Evolutionary conservation across 1,139 yeast species (phyloP), one percentile per base, ranked within the genome.

Genomic region (Nematodospora anomalae): DNA sequence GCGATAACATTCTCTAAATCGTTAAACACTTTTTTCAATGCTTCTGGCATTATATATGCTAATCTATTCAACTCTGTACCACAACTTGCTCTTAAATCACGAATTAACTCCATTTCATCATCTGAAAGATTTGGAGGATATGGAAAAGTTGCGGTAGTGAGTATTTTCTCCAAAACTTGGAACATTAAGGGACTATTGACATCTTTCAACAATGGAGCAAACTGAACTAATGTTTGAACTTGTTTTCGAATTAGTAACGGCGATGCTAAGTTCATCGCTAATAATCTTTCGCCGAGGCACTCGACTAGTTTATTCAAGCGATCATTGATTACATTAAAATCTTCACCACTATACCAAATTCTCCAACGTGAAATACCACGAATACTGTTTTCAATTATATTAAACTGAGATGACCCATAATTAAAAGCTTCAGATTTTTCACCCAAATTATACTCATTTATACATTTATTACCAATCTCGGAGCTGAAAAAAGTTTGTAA

Each of bases 311-410:
- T 66, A 42, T 83, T 71, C 31, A 92, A 69, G 16, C 74, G 64
- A 32, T 67, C 74, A 41, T 80, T 73, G 26, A 77, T 75, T 12
- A 66, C 69, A 26, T 78, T 79, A 46, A 79, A 79, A 52, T 87
- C 94, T 3, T 75, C 74, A 3, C 76, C 78, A 29, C 61, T 63
- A 53, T 88, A 89, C 96, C 97, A 90, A 20, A 89, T 83, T 52
- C 89, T 80, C 97, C 98, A 92, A 52, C 99, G 76, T n/a, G 94
- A 80, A 26, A 94, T 83, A 26, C 98, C 98, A 44, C 96, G 76
- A 21, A 92, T 78, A 47, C 95, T 83, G 28, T 95, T 84, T 59
- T 92, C 98, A 26, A 89, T 87, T 18, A 89, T 79, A 54, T 82
- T 83, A 46, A 92, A 80, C 53, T 90, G 97, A 0, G 96, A 77